Base-by-base conservation (phyloP, 768 basidiomycete species). In the Auricularia sp. region DNA sequence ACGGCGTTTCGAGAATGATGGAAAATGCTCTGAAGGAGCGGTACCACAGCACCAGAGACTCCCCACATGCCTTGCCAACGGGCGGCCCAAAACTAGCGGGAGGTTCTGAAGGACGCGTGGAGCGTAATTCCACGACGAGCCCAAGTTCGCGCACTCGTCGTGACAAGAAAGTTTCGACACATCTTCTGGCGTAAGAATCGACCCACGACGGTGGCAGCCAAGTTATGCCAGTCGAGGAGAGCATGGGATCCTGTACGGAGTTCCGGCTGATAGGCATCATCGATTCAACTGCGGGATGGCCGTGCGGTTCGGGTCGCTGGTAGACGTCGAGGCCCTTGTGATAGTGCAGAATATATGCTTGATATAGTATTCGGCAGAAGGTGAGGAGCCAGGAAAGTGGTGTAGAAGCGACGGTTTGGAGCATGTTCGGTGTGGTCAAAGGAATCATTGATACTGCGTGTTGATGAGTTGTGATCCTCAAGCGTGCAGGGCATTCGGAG, bases 321-420 rank as follows among this genome's bases (percentile, higher is more conserved):
- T 78, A 86, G 0, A 88, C 81, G 62, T 81, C 78, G 21, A 89
- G 75, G 5, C 73, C 66, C 70, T 85, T 86, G 42, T 69, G 62
- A 70, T 87, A 88, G 69, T 88, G 86, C 60, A 89, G 70, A 21
- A 77, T 76, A 75, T 78, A 81, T 0, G 88, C 87, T 36, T 85
- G 79, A 64, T 80, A 84, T 3, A 84, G 69, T 62, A 88, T 89
- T n/a, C 87, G 77, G 2, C 83, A 79, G 61, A 83, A 75, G 0
- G 84, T 81, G 23, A 84, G 72, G 44, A 87, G 73, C 8, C 89
- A 78, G 3, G 74, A 77, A 62, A 87, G 75, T 0, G 87, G 87
- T 34, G 78, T 74, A 61, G 72, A 70, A 2, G 70, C 64, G 36
- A 87, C 72, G 0, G 78, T 72, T 1, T 39, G 18, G 23, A 87